A percentile compares a stretch with the other conserved stretches of the same genome.
These are phyloP conservation scores for Trichocladium uniseriatum DNA, from an alignment of 495 filamentous ascomycete genomes.

Conservation along the genomic window DNA sequence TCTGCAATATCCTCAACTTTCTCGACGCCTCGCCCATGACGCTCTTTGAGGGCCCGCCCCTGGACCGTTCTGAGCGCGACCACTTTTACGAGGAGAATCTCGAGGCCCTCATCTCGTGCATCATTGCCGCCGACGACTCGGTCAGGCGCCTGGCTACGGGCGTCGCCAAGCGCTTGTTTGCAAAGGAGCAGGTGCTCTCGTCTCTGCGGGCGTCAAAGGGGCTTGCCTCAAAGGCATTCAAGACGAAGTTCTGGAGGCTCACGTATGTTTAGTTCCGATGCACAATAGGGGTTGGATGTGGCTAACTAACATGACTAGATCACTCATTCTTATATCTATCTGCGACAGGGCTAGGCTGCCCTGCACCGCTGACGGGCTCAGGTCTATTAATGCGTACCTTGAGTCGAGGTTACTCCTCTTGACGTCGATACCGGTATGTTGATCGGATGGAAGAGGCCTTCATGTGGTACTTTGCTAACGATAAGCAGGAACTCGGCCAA, in stretches of 20 bases:
- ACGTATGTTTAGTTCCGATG: slow-evolving; percentile 33
- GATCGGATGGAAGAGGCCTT: background rate
- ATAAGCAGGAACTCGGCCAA: slow-evolving; percentile 35
- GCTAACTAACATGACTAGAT: slow-evolving; percentile 29
- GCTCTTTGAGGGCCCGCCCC: slow-evolving; percentile 38
- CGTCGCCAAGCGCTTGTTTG: slow-evolving; percentile 40
- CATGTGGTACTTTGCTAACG: background rate
- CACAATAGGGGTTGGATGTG: background rate
- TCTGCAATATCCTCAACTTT: slow-evolving; percentile 45
- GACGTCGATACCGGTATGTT: slow-evolving; percentile 36
- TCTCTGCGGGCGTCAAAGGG: slow-evolving; percentile 32
- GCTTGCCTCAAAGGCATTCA: slow-evolving; percentile 32
- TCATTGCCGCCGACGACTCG: slow-evolving; percentile 42
- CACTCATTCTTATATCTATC: slow-evolving; percentile 41
- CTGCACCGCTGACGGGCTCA: slow-evolving; percentile 33
- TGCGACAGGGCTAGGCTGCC: slow-evolving; percentile 39
- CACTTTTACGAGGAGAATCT: slow-evolving; percentile 42
- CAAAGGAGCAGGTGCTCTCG: slow-evolving; percentile 28
- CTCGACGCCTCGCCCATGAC: slow-evolving; percentile 43
- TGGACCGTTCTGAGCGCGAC: slow-evolving; percentile 26
- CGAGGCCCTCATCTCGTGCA: slow-evolving; percentile 42
- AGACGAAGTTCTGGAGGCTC: slow-evolving; percentile 42
- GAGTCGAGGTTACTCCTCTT: slow-evolving; percentile 41
- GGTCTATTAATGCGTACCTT: slow-evolving; percentile 44
- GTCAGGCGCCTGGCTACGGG: slow-evolving; percentile 37